A percentile compares a stretch with the other conserved stretches of the same genome.
Evolutionary conservation across 1,284 basidiomycete species (phyloP).

Genomic region (Gastroboletus turbinatus): DNA sequence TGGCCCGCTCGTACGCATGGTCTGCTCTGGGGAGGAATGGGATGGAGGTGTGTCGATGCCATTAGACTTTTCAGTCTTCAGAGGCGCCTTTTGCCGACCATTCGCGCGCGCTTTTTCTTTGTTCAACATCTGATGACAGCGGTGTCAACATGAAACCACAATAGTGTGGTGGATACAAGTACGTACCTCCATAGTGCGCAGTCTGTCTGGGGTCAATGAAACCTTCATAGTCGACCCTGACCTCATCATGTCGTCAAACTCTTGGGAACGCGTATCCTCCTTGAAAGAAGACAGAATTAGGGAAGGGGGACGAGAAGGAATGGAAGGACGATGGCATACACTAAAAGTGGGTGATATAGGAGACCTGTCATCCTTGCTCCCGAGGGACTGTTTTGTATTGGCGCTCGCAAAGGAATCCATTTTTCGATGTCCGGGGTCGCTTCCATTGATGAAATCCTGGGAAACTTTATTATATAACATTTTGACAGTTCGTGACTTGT

Average conservation of each 20-base stretch:
- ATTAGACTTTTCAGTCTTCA: constrained; percentile 28
- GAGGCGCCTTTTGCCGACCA: constrained; percentile 33
- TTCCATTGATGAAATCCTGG: constrained; percentile 41
- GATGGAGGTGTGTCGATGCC: constrained; percentile 14
- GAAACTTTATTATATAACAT: constrained; percentile 51
- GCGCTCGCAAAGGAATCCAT: constrained; percentile 55
- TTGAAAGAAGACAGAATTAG: constrained; percentile 25
- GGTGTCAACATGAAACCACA: constrained; percentile 25
- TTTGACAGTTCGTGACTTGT: constrained; percentile 58
- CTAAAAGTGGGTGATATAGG: constrained; percentile 37
- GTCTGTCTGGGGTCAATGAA: constrained; percentile 88
- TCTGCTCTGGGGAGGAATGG: constrained; percentile 22
- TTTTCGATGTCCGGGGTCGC: constrained; percentile 47
- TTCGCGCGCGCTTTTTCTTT: constrained; percentile 57
- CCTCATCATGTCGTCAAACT: constrained; percentile 89
- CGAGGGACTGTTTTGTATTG: constrained; percentile 39
- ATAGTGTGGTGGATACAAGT: constrained; percentile 30
- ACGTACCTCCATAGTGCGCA: constrained; percentile 86
- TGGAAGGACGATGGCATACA: constrained; percentile 21
- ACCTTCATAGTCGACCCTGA: constrained; percentile 91
- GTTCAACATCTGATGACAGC: constrained; percentile 53
- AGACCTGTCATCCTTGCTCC: constrained; percentile 35
- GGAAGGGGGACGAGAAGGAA: not conserved
- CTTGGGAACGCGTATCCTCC: constrained; percentile 60
- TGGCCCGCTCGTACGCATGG: constrained; percentile 29